Evolutionary conservation across 257 asterid species (phyloP).

Genomic region (Nicotiana tomentosiformis): DNA sequence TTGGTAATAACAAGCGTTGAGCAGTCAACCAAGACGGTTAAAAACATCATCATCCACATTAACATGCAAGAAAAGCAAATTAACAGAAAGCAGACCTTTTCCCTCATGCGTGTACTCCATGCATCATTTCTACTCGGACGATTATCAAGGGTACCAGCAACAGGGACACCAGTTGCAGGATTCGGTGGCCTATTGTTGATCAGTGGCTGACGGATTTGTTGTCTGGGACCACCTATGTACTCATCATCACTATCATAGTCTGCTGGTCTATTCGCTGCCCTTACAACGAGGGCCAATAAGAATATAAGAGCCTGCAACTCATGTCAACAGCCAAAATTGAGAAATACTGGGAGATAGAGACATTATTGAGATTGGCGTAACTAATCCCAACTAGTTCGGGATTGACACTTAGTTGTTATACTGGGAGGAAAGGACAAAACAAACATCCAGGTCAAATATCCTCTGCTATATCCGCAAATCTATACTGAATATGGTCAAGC

Average conservation of each 20-base stretch:
- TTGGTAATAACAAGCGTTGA: not conserved
- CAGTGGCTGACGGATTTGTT: slow-evolving; percentile 84
- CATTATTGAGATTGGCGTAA: not conserved
- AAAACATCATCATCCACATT: not conserved
- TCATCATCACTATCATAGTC: slow-evolving; percentile 97
- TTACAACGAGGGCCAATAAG: slow-evolving; percentile 79
- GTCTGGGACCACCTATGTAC: slow-evolving; percentile 69
- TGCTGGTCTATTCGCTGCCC: slow-evolving; percentile 85
- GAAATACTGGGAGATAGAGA: not conserved
- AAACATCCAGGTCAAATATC: not conserved
- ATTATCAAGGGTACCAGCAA: slow-evolving; percentile 60
- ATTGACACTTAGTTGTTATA: not conserved
- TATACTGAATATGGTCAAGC: not conserved
- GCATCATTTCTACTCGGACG: slow-evolving; percentile 96
- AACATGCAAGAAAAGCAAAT: not conserved
- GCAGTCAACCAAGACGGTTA: not conserved
- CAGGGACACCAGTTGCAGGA: slow-evolving; percentile 78
- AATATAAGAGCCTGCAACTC: slow-evolving; percentile 79
- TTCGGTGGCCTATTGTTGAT: slow-evolving; percentile 45
- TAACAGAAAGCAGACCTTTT: slow-evolving; percentile 50
- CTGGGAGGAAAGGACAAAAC: not conserved
- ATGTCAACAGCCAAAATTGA: not conserved
- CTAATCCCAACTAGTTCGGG: not conserved
- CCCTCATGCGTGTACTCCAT: slow-evolving; percentile 98
- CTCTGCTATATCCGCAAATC: not conserved